Base-by-base conservation (phyloP, 2,329 filamentous ascomycete genomes). In the Sporothrix humicola region DNA sequence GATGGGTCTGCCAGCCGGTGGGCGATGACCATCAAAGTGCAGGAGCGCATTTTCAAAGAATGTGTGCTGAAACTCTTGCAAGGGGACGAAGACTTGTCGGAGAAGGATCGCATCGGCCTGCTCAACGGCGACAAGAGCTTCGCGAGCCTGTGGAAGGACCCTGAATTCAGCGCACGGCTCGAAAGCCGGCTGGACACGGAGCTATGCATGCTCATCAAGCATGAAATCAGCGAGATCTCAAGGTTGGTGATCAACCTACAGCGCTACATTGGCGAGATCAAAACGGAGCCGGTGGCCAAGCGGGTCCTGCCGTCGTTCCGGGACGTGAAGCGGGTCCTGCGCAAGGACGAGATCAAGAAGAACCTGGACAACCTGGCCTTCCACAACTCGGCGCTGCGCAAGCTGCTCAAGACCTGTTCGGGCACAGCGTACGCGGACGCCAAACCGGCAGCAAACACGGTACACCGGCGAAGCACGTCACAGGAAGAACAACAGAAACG, bases 31-130 rank as follows among this genome's bases (percentile, higher is more conserved):
- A 76, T 76, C 69, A 70, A 72, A 37, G 75, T 75, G 8, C 75
- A 76, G 42, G 69, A 76, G 65, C 71, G 65, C 13, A 76, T 76
- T 8, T 75, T 76, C 72, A 75, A 76, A 50, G 74, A 75, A n/a
- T 59, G 66, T 15, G 73, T 75, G 26, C 48, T 73, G 59, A 75
- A 73, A 17, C 72, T 76, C 0, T 56, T 76, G 31, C 74, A 74
- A 31, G 73, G 74, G 2, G 74, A 76, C 23, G 75, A 76, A 37
- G 73, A 74, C 10, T 65, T 76, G 12, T 73, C 75, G 5, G 74
- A 74, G 48, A 73, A 73, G 70, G 75, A 76, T 37, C 75, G 75
- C 1, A 7, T 42, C 17, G 74, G 74, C 2, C 75, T 76, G 2
- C 42, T 75, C 46, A 70, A n/a, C 52, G 75, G 75, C 31, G 73